phyloP scores from a whole-genome alignment of 2,329 filamentous ascomycete species.

The Monosporascus sp. region DNA sequence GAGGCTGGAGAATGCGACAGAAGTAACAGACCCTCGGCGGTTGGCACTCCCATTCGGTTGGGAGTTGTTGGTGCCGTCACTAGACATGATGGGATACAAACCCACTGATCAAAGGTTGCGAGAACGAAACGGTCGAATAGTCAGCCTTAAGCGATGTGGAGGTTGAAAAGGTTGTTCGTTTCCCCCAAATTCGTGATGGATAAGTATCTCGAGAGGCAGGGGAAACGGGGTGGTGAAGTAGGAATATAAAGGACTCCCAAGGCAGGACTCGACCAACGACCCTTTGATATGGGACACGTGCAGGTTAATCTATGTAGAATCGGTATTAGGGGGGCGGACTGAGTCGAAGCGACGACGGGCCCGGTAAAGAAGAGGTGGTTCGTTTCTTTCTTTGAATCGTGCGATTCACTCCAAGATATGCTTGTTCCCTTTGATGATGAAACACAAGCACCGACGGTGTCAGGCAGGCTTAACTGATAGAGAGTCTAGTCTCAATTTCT shows the following conservation, averaged over 20 bases:
- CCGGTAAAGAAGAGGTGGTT: neutral
- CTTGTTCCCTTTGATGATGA: neutral
- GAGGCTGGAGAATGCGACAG: slow-evolving; percentile 52
- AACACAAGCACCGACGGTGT: neutral
- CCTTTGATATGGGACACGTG: neutral
- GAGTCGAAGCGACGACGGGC: neutral
- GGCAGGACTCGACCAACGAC: neutral
- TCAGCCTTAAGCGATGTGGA: neutral
- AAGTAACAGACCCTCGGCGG: slow-evolving; percentile 53
- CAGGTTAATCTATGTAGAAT: neutral
- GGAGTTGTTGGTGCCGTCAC: slow-evolving; percentile 22
- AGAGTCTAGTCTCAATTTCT: neutral
- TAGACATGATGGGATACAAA: slow-evolving; percentile 24
- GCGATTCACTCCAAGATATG: neutral
- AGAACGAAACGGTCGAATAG: slow-evolving; percentile 3
- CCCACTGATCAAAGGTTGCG: neutral
- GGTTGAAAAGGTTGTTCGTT: neutral
- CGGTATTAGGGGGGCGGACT: neutral
- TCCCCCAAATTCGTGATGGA: neutral
- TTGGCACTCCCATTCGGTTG: slow-evolving; percentile 22
- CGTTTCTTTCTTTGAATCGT: slow-evolving; percentile 1
- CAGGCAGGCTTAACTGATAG: neutral
- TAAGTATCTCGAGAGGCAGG: neutral
- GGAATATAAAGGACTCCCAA: neutral
- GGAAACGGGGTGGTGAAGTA: neutral